Evolutionary conservation across 441 rosid genomes (phyloP).

Genomic region (Populus hybrid): DNA sequence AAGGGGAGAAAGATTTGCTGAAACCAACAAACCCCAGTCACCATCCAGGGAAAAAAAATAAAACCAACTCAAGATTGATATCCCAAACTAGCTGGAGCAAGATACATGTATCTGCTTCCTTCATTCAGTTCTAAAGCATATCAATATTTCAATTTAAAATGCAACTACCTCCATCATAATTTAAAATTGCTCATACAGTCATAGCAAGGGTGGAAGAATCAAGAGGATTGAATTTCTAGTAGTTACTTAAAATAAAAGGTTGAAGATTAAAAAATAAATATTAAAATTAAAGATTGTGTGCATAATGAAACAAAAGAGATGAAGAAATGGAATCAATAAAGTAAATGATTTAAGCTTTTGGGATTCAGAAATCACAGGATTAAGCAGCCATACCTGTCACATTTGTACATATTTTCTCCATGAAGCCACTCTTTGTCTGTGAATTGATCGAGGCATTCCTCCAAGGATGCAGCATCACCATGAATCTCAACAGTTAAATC

Average conservation of each 20-base stretch:
- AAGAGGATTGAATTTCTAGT: background rate
- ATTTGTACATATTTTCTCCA: conserved; percentile 96
- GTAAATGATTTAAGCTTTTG: background rate
- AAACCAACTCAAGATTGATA: background rate
- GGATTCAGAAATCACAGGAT: background rate
- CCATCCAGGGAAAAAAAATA: background rate
- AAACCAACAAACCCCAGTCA: background rate
- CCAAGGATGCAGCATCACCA: conserved; percentile 89
- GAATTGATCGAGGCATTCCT: conserved; percentile 91
- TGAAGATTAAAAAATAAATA: background rate
- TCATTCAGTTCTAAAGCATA: background rate
- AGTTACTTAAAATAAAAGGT: background rate
- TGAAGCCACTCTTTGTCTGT: conserved; percentile 84
- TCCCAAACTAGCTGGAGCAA: background rate
- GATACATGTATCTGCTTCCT: background rate
- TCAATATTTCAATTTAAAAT: background rate
- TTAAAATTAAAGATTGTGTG: background rate
- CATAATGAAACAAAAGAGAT: background rate
- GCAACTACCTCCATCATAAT: background rate
- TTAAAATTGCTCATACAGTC: background rate
- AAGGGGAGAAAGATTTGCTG: background rate
- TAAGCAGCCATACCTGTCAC: conserved; percentile 68
- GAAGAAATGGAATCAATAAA: background rate
- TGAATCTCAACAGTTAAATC: conserved; percentile 95
- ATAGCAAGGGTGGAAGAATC: background rate